phyloP scores from a whole-genome alignment of 306 rosid genomes.

The Hippophae rhamnoides region DNA sequence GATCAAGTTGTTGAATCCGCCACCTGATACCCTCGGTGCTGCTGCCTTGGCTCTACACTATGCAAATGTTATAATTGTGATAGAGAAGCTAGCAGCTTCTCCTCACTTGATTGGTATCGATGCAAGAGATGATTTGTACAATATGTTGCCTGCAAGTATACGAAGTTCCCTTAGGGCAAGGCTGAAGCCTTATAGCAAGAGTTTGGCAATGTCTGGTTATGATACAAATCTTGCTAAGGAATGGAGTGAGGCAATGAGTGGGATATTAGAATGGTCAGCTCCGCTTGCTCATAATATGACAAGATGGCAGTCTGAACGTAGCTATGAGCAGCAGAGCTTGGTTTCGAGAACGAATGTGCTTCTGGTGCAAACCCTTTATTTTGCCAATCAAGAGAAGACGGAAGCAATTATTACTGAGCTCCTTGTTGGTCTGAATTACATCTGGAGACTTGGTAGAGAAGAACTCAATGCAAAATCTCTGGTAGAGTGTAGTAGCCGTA shows the following conservation, averaged over 20 bases:
- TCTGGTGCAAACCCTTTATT: conserved; percentile 87
- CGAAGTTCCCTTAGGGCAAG: conserved; percentile 54
- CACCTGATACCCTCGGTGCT: conserved; percentile 78
- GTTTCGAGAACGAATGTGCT: conserved; percentile 71
- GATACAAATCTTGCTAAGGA: conserved; percentile 68
- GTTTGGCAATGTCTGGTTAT: conserved; percentile 45
- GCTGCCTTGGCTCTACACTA: conserved; percentile 92
- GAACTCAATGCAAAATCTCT: conserved; percentile 59
- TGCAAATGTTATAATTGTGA: conserved; percentile 73
- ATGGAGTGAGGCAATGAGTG: conserved; percentile 70
- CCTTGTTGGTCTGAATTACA: conserved; percentile 92
- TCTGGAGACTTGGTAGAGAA: conserved; percentile 71
- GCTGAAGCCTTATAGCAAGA: conserved; percentile 67
- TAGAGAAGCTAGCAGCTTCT: conserved; percentile 88
- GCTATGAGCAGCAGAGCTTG: conserved; percentile 80
- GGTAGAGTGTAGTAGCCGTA: conserved; percentile 58
- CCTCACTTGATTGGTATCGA: conserved; percentile 93
- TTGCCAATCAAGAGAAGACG: conserved; percentile 65
- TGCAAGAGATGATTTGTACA: conserved; percentile 93
- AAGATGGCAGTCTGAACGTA: conserved; percentile 97
- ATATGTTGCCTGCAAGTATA: conserved; percentile 72
- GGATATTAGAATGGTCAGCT: conserved; percentile 84
- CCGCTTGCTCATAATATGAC: conserved; percentile 95
- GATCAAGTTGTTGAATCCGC: conserved; percentile 58
- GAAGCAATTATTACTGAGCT: conserved; percentile 79